phyloP scores from a whole-genome alignment of 306 rosid species.

The Pterocarpus santalinus region DNA sequence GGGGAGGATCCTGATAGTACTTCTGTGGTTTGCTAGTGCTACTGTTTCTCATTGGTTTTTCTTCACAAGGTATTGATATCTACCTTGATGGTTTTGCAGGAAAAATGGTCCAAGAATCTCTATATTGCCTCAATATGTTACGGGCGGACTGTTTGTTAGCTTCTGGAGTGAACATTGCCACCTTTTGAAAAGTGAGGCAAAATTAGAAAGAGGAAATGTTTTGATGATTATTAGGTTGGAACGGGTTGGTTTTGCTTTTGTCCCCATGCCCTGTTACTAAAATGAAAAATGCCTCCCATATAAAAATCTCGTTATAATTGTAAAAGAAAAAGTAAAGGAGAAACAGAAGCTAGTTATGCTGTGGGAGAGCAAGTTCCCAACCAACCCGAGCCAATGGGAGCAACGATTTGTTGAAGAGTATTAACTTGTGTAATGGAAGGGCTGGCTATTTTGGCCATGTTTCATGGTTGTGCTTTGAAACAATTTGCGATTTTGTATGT shows the following conservation, averaged over 20 bases:
- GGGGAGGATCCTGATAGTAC: neutral
- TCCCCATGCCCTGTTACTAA: slow-evolving; percentile 27
- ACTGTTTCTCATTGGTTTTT: neutral
- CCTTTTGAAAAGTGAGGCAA: slow-evolving; percentile 48
- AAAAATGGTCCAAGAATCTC: slow-evolving; percentile 93
- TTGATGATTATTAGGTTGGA: slow-evolving; percentile 36
- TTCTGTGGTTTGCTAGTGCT: neutral
- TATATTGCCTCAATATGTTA: slow-evolving; percentile 92
- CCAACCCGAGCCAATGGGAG: slow-evolving; percentile 55
- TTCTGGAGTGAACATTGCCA: slow-evolving; percentile 51
- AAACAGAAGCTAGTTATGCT: slow-evolving; percentile 40
- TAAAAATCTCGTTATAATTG: slow-evolving; percentile 46
- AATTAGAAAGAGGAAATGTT: slow-evolving; percentile 41
- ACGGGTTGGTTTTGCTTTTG: slow-evolving; percentile 49
- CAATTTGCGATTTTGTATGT: slow-evolving; percentile 52
- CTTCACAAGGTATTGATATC: slow-evolving; percentile 8
- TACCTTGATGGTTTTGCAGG: slow-evolving; percentile 62
- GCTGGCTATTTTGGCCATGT: slow-evolving; percentile 53
- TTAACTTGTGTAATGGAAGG: slow-evolving; percentile 35
- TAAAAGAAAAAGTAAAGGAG: slow-evolving; percentile 42
- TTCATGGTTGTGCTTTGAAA: slow-evolving; percentile 48
- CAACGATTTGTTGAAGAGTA: slow-evolving; percentile 39
- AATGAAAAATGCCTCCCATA: slow-evolving; percentile 39
- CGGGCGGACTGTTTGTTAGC: slow-evolving; percentile 91
- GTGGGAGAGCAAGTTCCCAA: slow-evolving; percentile 48